Evolutionary conservation across 2,329 filamentous ascomycete genomes (phyloP).

Genomic region (Diaporthe helianthi): DNA sequence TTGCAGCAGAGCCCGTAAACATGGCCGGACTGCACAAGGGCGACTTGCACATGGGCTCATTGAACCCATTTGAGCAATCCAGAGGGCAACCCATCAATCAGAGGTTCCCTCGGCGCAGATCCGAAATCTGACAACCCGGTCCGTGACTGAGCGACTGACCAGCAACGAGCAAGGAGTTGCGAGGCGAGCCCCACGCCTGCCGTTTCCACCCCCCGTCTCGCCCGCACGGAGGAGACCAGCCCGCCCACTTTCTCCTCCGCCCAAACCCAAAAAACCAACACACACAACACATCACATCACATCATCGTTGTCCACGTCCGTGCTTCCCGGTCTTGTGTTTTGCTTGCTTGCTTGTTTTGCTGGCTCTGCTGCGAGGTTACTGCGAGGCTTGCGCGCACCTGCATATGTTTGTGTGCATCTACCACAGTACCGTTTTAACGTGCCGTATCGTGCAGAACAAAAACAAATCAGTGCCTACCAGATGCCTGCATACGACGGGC

Average conservation of each 20-base stretch:
- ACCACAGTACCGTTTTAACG: neutral
- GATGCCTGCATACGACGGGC: conserved; percentile 11
- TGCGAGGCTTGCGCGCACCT: neutral
- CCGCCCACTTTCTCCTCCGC: conserved; percentile 32
- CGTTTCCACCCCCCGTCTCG: conserved; percentile 10
- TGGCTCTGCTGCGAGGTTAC: neutral
- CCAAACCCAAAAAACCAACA: conserved; percentile 17
- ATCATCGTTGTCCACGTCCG: conserved; percentile 27
- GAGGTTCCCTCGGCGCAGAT: conserved; percentile 25
- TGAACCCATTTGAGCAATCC: neutral
- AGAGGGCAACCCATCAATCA: neutral
- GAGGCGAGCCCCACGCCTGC: conserved; percentile 13
- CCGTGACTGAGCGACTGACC: neutral
- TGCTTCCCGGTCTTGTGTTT: conserved; percentile 2
- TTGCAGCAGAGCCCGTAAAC: neutral
- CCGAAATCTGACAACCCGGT: conserved; percentile 34
- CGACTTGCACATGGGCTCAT: neutral
- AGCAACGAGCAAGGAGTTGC: neutral
- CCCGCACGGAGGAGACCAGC: conserved; percentile 7
- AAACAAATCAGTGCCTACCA: conserved; percentile 8
- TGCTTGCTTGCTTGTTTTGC: neutral
- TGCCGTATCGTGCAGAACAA: conserved; percentile 6
- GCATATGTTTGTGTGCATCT: conserved; percentile 19
- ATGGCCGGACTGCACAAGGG: neutral
- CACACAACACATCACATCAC: conserved; percentile 26